Evolutionary conservation across 2,329 filamentous ascomycete species (phyloP), one percentile per base, ranked within the genome.

Genomic region (Trichoderma arundinaceum): DNA sequence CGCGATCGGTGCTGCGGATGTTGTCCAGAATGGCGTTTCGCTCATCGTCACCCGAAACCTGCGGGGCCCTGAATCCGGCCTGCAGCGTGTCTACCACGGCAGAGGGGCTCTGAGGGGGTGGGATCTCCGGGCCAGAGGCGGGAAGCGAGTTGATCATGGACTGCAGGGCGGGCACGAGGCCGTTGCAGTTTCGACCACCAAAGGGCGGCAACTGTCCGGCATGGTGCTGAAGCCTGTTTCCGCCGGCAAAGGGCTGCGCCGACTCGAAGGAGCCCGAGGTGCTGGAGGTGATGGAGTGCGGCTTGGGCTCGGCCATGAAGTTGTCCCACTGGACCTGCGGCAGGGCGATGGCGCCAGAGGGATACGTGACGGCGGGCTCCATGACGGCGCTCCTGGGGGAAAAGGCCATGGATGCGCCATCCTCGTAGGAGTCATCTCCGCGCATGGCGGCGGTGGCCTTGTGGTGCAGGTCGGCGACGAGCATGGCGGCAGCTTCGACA

Each of bases 381-480:
- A 96, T 88, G 74, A 93, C 83, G 49, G 89, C 84, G 69, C 86
- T 88, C 72, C 88, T 88, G 69, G 92, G 87, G 66, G 92, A 88
- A 76, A 92, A 94, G 69, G 90, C 83, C 77, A 91, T 88, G 74
- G 87, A 85, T 38, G 84, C 80, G 75, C 78, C 82, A 68, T 83
- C 80, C 69, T 87, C 86, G 73, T 83, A 88, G 57, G 84, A 81
- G 68, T 81, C 82, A 70, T 82, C 84, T 67, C 79, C 79, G 65
- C 86, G 85, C 79, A 88, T 92, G 73, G 88, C 88, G 39, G 84
- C 83, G 49, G 94, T 94, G 74, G 85, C 94, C 83, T 97, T 97
- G 83, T 97, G 93, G 81, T 97, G 94, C 76, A 98, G 90, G 81
- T 98, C 94, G 76, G 94, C 95, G 83, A 99, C 96, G 78, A 99